Conservation (phyloP, 257 asterid genomes). For the Dorcoceras hygrometricum region DNA sequence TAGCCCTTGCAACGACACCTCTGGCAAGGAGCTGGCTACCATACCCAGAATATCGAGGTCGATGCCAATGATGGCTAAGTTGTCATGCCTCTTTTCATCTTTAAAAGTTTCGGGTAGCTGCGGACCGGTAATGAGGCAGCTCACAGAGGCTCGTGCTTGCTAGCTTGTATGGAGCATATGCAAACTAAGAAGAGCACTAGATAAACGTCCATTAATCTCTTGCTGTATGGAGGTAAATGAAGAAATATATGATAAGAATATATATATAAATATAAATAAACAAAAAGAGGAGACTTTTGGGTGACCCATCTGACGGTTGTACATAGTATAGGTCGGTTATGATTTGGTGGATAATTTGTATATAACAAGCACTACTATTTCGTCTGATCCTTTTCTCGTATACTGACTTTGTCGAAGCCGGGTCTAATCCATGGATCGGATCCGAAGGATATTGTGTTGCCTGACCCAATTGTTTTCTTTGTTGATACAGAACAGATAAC, state of each 20-base stretch:
- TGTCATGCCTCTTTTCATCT: slow-evolving; percentile 79
- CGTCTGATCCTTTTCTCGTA: background rate
- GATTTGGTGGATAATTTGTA: slow-evolving; percentile 14
- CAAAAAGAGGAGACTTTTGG: background rate
- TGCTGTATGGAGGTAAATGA: slow-evolving; percentile 23
- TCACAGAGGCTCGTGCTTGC: slow-evolving; percentile 61
- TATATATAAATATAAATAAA: background rate
- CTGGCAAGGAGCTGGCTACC: slow-evolving; percentile 43
- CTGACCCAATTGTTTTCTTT: too few relatives aligned
- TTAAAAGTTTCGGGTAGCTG: slow-evolving; percentile 61
- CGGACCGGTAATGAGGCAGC: slow-evolving; percentile 56
- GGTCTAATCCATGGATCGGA: background rate
- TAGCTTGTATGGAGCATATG: slow-evolving; percentile 31
- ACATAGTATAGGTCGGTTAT: slow-evolving; percentile 10
- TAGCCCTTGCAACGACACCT: slow-evolving; percentile 41
- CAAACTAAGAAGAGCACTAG: slow-evolving; percentile 18
- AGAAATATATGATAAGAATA: background rate
- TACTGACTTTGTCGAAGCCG: background rate
- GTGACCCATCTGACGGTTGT: slow-evolving; percentile 12
- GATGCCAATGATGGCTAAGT: slow-evolving; percentile 67
- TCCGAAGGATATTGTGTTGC: background rate
- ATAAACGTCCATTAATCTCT: slow-evolving; percentile 2
- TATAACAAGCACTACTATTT: slow-evolving; percentile 7
- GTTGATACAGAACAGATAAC: too few relatives aligned
- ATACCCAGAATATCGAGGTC: slow-evolving; percentile 40